Evolutionary conservation across 1,284 basidiomycete genomes (phyloP).

Genomic region (Leccinum fallax): DNA sequence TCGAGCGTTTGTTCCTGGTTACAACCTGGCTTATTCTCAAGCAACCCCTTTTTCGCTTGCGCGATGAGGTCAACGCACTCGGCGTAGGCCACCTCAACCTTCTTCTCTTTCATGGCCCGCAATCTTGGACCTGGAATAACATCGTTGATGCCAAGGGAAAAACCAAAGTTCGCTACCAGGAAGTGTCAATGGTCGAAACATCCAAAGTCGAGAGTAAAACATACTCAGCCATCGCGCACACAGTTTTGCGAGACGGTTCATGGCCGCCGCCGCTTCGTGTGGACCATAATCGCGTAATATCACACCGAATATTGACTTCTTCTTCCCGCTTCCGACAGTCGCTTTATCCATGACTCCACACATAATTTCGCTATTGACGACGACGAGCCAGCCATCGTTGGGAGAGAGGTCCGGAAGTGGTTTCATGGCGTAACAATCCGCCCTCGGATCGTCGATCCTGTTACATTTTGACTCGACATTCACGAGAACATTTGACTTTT

Average conservation of each 20-base stretch:
- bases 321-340: constrained; percentile 97
- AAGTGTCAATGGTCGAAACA: background rate
- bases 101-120: constrained; percentile 78
- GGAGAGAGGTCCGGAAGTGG: constrained; percentile 86
- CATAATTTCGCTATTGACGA: constrained; percentile 99
- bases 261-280: constrained; percentile 91
- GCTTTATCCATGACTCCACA: constrained; percentile 99
- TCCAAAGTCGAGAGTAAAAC: constrained; percentile 28
- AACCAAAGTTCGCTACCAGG: constrained; percentile 86
- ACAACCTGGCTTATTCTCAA: constrained; percentile 96
- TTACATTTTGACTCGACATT: constrained; percentile 98
- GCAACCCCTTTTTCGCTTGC: constrained; percentile 87
- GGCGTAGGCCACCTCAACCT: constrained; percentile 89
- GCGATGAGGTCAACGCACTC: constrained; percentile 89
- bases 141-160: constrained; percentile 98
- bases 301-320: constrained; percentile 98
- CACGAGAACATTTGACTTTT: constrained; percentile 79
- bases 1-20: constrained; percentile 98
- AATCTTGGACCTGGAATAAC: constrained; percentile 94
- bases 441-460: constrained; percentile 84
- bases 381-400: constrained; percentile 97
- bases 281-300: constrained; percentile 97
- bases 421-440: constrained; percentile 63
- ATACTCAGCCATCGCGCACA: constrained; percentile 92
- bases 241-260: constrained; percentile 96